Evolutionary conservation across 2,329 filamentous ascomycete genomes (phyloP), one percentile per base, ranked within the genome.

Genomic region (Eurotiales sp.): DNA sequence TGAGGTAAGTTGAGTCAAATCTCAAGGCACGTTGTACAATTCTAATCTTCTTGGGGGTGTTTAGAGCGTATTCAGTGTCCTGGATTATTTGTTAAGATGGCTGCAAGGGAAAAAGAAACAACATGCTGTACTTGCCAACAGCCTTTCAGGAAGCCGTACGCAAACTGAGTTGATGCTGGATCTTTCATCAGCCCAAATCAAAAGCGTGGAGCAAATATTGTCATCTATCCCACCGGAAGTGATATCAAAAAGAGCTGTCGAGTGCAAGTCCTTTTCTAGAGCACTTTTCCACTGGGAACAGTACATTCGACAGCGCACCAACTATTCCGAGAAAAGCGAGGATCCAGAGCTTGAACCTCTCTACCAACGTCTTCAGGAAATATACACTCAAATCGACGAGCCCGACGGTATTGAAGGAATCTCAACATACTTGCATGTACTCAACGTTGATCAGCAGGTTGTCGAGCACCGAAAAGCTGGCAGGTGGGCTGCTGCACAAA

Each of bases 301-400:
- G 60, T 88, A 96, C 64, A 91, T 91, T 51, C 81, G 85, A 25
- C 77, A 84, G 59, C 69, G 73, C 22, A 75, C 76, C 1, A 50
- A n/a, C 8, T 32, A 39, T 21, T 34, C n/a, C 3, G 47, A 48
- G 8, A 39, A 48, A 14, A 75, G 77, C 2, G 79, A 83, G 19
- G 57, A 64, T 11, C 73, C 80, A n/a, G 77, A 76, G 43, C 65
- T 77, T 41, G 77, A 86, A 48, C 77, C 82, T 21, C 77, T 93
- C 3, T 81, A 95, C 54, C 83, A 90, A 58, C 83, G 85, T 55
- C 75, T 99, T 21, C 92, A 97, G 64, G 85, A 92, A 48, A 96
- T 99, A 15, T 99, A 99, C 68, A 89, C 90, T 1, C 88, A 96
- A 60, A 97, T 99, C 55, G 93, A 99, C 63, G 93, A 99, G 61